Base-by-base conservation (phyloP, 208 protist genomes). In the Trypanosoma grayi region DNA sequence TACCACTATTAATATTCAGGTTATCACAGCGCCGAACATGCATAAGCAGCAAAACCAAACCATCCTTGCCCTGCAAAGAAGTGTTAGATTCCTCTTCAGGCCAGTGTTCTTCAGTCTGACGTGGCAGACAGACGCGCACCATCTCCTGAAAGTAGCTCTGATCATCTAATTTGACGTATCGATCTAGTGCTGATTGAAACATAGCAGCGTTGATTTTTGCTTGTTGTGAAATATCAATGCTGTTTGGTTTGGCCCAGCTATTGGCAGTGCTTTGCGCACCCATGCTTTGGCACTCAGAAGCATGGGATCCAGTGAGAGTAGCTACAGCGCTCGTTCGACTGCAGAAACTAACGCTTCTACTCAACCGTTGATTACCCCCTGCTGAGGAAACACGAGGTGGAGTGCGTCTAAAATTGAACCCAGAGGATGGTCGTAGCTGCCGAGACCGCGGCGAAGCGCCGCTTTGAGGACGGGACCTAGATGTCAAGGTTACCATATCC, bases 151-250 rank as follows among this genome's bases (percentile, higher is more conserved):
- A 91, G 71, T 95, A 95, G 66, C 76, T 81, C 50, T 95, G 77
- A 61, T 93, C 89, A 66, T 91, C 79, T 37, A 93, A 79, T 66
- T 91, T 90, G 20, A 95, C 85, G 67, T 83, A 93, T 51, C 85
- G 83, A 74, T 95, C 89, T 13, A 95, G 73, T 36, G 81, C 67
- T n/a, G 80, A 84, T 43, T 64, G 66, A 54, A 85, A 89, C 25
- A 66, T 66, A 22, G 84, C 68, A 28, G 80, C 70, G n/a, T 30
- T 83, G 20, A 90, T 68, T 66, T 87, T 90, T 47, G 67, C 78
- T 52, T 85, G 80, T 50, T 88, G 75, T 28, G 70, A 75, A 60
- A 84, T 76, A 54, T 95, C 89, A 27, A 93, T 81, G 45, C 82
- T 95, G 11, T 72, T 65, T 8, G 80, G 60, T 5, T 77, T 81